Percentiles rank a stretch among this genome's conserved stretches.
These are phyloP conservation scores for Leptosphaerulina australis DNA, from an alignment of 2,329 filamentous ascomycete species.

Conservation along the genomic window DNA sequence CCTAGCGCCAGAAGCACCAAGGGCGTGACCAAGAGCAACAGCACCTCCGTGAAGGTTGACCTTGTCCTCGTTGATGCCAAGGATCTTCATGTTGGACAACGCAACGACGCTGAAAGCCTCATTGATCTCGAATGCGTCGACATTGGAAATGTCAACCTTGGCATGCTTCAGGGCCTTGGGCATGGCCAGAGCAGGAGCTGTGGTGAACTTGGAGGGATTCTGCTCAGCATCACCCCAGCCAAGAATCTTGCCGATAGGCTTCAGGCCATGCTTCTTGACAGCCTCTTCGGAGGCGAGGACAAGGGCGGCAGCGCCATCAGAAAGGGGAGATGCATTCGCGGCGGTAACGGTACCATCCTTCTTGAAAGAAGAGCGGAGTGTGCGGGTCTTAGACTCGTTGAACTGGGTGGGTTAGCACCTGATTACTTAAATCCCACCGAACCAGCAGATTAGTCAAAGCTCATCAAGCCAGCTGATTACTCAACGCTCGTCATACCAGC, in stretches of 20 bases:
- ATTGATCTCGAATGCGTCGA: conserved; percentile 98
- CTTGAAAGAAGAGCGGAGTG: conserved; percentile 76
- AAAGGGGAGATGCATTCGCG: conserved; percentile 94
- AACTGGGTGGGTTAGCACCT: conserved; percentile 43
- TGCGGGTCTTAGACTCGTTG: conserved; percentile 58
- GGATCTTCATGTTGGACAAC: conserved; percentile 92
- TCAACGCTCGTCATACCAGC: too few relatives aligned
- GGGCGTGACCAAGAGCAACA: conserved; percentile 92
- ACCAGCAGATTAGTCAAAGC: neutral
- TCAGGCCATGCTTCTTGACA: conserved; percentile 88
- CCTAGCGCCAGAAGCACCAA: conserved; percentile 91
- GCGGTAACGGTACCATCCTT: conserved; percentile 89
- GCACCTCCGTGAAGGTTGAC: conserved; percentile 96
- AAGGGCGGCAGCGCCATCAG: conserved; percentile 90
- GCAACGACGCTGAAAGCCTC: conserved; percentile 98
- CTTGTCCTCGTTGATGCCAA: conserved; percentile 78
- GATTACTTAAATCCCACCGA: neutral
- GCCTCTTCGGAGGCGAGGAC: conserved; percentile 94
- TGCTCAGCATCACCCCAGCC: conserved; percentile 96
- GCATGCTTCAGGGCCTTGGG: conserved; percentile 98
- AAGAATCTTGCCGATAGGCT: conserved; percentile 92
- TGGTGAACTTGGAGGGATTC: conserved; percentile 93
- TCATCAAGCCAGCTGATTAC: neutral
- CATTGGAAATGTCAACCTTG: conserved; percentile 73
- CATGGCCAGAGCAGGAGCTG: conserved; percentile 88